phyloP scores from a whole-genome alignment of 2,329 filamentous ascomycete genomes.

The Colletotrichum horii region DNA sequence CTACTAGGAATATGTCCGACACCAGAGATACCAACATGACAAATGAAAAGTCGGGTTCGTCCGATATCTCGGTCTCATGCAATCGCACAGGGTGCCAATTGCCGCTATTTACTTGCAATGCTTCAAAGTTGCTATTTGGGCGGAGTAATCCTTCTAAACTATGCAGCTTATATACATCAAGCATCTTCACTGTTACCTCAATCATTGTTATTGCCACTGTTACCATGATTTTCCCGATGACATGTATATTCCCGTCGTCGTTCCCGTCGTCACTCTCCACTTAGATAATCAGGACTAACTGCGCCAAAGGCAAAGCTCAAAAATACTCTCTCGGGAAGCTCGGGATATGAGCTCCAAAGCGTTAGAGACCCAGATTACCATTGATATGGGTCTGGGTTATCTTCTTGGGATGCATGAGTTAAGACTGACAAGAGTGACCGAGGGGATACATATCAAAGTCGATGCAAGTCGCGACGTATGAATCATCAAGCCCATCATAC shows the following conservation, averaged over 20 bases:
- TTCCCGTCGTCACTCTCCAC: neutral
- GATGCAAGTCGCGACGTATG: neutral
- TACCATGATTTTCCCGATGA: neutral
- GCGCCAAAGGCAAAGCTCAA: no score
- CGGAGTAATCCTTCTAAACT: neutral
- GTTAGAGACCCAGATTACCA: no score
- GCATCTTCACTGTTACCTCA: rapidly evolving
- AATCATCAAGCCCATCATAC: neutral
- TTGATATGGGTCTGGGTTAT: no score
- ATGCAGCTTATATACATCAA: neutral
- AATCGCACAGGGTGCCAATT: neutral
- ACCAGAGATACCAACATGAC: neutral
- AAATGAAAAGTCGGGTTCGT: neutral
- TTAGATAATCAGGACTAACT: no score
- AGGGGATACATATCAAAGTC: no score
- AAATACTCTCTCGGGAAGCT: no score
- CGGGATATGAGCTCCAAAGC: no score
- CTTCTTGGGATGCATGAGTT: rapidly evolving
- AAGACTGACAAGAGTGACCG: no score
- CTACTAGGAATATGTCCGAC: neutral
- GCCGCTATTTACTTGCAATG: no score
- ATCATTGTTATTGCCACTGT: rapidly evolving
- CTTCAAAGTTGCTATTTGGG: no score
- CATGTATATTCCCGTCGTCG: neutral
- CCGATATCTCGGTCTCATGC: neutral